Conservation (phyloP, 352 stramenopile species). For the Globisporangium canariense region DNA sequence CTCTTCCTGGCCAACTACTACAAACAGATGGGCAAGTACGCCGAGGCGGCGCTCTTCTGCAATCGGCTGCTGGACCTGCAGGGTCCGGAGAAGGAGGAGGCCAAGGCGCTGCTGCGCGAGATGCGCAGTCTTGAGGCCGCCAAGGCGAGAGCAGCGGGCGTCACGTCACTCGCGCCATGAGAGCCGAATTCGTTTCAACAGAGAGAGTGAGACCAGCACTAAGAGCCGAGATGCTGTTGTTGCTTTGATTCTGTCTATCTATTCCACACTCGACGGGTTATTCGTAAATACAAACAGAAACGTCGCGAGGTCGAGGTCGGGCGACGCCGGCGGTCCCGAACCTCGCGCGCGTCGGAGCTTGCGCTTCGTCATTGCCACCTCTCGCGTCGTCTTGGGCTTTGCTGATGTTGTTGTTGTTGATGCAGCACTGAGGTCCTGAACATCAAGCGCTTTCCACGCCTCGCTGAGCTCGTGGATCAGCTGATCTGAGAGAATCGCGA, state of each 20-base stretch:
- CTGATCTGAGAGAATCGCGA: slow-evolving; percentile 18
- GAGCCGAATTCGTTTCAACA: neutral
- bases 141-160: slow-evolving; percentile 8
- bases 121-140: slow-evolving; percentile 68
- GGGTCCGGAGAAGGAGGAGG: slow-evolving; percentile 79
- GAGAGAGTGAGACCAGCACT: neutral
- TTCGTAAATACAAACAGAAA: slow-evolving; percentile 35
- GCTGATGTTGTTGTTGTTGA: neutral
- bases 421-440: neutral
- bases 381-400: slow-evolving; percentile 11
- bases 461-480: slow-evolving; percentile 19
- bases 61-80: slow-evolving; percentile 75
- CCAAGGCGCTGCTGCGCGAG: slow-evolving; percentile 71
- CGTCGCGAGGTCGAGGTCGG: slow-evolving; percentile 18
- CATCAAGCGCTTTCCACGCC: slow-evolving; percentile 22
- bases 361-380: slow-evolving; percentile 32
- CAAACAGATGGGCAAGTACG: slow-evolving; percentile 61
- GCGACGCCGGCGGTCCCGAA: neutral
- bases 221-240: neutral
- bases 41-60: slow-evolving; percentile 63
- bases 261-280: slow-evolving; percentile 1
- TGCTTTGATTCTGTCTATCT: neutral
- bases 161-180: neutral
- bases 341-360: slow-evolving; percentile 22
- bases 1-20: slow-evolving; percentile 83